A percentile compares a stretch with the other conserved stretches of the same genome.
Evolutionary conservation across 805 yeast species (phyloP).

Genomic region (Spencermartinsiella europaea): DNA sequence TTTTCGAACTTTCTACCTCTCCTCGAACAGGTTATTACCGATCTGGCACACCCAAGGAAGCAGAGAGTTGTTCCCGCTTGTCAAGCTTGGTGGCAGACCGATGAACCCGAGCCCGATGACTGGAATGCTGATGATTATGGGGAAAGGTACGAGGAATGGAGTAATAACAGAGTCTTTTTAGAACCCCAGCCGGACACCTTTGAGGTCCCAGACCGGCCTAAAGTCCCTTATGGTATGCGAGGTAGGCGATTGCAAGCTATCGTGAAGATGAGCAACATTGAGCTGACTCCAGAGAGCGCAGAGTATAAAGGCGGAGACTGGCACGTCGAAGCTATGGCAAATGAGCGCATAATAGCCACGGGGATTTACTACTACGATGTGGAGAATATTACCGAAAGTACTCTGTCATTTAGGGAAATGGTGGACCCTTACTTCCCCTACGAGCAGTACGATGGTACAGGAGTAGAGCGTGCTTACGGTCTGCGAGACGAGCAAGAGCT

Average conservation of each 20-base stretch:
- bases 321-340: constrained; percentile 41
- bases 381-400: constrained; percentile 37
- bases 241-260: constrained; percentile 32
- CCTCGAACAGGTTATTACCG: constrained; percentile 29
- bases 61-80: constrained; percentile 1
- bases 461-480: constrained; percentile 30
- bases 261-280: constrained; percentile 38
- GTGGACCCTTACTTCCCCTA: constrained; percentile 30
- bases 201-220: background rate
- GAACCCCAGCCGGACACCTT: background rate
- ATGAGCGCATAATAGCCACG: constrained; percentile 41
- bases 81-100: background rate
- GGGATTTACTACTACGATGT: constrained; percentile 38
- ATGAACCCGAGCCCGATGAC: constrained; percentile 4
- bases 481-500: constrained; percentile 31
- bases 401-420: constrained; percentile 29
- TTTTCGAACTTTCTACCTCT: constrained; percentile 34
- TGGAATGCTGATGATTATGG: constrained; percentile 1
- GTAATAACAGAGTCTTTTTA: background rate
- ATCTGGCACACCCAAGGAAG: background rate
- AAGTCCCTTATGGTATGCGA: background rate
- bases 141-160: constrained; percentile 3
- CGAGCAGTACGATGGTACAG: constrained; percentile 33
- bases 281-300: constrained; percentile 39
- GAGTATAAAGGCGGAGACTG: constrained; percentile 38